Evolutionary conservation across 139 green algal species (phyloP), one percentile per base, ranked within the genome.

Genomic region (Choricystis sp.): DNA sequence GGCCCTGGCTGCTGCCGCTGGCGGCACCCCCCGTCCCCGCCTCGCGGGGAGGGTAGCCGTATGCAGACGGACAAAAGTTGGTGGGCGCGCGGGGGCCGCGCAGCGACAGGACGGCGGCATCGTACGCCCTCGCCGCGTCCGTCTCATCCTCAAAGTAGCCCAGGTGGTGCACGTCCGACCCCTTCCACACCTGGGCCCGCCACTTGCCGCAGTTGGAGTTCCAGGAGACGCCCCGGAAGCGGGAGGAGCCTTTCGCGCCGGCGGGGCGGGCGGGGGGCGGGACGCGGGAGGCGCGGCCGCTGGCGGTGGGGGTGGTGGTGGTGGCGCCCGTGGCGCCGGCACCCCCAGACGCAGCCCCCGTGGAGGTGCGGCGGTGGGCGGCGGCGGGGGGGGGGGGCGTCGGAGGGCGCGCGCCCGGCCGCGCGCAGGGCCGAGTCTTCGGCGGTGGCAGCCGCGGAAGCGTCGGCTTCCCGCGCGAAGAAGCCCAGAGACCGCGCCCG

Each of bases 101-200:
- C 70, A 77, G 74, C 1, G n/a, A 63, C 30, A 83, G 65, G 0
- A 77, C 79, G 52, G 81, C 79, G 4, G 61, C 67, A 68, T 88
- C 81, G 61, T 88, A 88, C 16, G 73, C 75, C 0, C 75, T 63
- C 2, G 81, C 81, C 3, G 81, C 81, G 3, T 79, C 75, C 67
- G 79, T 68, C 61, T 88, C 81, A 1, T 31, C 59, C 55, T 79
- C 72, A 61, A 76, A 88, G 66, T 74, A 79, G n/a, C 81, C 79
- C 26, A 88, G 75, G 68, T 87, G 79, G 29, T 77, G 72, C 9
- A 78, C 72, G 60, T 78, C 68, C 22, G 1, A 49, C 27, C 68
- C 68, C 59, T 73, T 68, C 68, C 68, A 73, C 4, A 73, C 60
- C 56, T 73, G 66, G 24, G 72, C 64, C 0, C 72, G 67, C 72